Evolutionary conservation across 148 eudicot genomes (phyloP).

Genomic region (Persicaria maculosa): DNA sequence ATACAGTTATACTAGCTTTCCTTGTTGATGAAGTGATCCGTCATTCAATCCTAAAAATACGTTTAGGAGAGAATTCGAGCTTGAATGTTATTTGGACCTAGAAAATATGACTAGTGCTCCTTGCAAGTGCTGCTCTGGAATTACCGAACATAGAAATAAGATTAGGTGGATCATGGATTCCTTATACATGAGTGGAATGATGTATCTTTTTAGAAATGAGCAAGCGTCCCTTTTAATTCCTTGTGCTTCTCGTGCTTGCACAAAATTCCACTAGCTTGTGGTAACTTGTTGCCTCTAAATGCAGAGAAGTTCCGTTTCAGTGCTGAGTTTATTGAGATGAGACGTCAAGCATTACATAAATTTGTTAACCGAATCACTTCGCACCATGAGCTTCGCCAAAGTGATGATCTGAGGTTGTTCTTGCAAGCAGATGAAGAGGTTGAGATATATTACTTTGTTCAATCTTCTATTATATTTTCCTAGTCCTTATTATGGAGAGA

Average conservation of each 20-base stretch:
- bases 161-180: not conserved
- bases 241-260: not conserved
- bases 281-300: not conserved
- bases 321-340: slow-evolving; percentile 98
- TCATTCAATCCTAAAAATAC: not conserved
- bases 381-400: slow-evolving; percentile 73
- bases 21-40: not conserved
- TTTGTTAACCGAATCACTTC: slow-evolving; percentile 87
- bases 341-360: slow-evolving; percentile 83
- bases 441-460: not conserved
- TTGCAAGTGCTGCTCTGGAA: not conserved
- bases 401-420: slow-evolving; percentile 88
- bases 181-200: not conserved
- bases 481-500: not conserved
- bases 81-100: not conserved
- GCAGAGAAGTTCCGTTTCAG: slow-evolving; percentile 94
- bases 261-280: not conserved
- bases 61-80: not conserved
- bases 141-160: not conserved
- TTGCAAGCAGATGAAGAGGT: slow-evolving; percentile 96
- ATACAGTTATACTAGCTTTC: not conserved
- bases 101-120: not conserved
- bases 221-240: not conserved
- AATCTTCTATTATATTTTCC: not conserved
- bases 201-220: not conserved